Base-by-base conservation (phyloP, 139 green algal species). In the Spirogloea muscicola region DNA sequence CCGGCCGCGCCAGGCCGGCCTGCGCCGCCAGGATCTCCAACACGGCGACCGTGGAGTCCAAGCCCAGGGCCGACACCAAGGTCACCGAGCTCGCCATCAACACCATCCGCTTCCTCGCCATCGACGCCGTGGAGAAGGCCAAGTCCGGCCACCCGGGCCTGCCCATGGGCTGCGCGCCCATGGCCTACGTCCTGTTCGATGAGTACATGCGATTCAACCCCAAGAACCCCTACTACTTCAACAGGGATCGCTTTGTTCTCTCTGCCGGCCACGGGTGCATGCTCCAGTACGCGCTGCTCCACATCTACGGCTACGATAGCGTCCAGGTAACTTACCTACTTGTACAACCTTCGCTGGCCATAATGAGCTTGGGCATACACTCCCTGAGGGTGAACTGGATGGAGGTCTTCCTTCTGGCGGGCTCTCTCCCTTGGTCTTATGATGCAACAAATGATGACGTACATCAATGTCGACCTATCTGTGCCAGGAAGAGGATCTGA, bases 241-340 rank as follows among this genome's bases (percentile, higher is more conserved):
- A 98, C 90, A 84, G 94, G 43, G 94, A 99, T 79, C 87, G 94
- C 79, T 99, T 99, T 80, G 91, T 98, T 39, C 93, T 99, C 59
- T 98, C 93, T 27, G 94, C 94, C 65, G 94, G 94, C 55, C 94
- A 99, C 88, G 94, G 93, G 43, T 98, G 89, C 84, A 99, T 99
- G 94, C 92, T 98, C 52, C 91, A 96, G 81, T 98, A 98, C 81
- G 85, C 91, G n/a, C 82, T 98, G 77, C 82, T 99, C 76, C 92
- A 99, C 87, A 85, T 99, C 61, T 82, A 87, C 37, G 94, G 94
- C 82, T 99, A 95, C 83, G 85, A 94, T 71, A 74, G 49, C 40
- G 75, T 82, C 41, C 60, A 64, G 44, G 73, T 88, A 84, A 70
- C 87, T 95, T 55, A 38, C 39, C 27, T n/a, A n/a, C n/a, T n/a